phyloP scores from a whole-genome alignment of 2,329 filamentous ascomycete species.

The Claviceps humidiphila region DNA sequence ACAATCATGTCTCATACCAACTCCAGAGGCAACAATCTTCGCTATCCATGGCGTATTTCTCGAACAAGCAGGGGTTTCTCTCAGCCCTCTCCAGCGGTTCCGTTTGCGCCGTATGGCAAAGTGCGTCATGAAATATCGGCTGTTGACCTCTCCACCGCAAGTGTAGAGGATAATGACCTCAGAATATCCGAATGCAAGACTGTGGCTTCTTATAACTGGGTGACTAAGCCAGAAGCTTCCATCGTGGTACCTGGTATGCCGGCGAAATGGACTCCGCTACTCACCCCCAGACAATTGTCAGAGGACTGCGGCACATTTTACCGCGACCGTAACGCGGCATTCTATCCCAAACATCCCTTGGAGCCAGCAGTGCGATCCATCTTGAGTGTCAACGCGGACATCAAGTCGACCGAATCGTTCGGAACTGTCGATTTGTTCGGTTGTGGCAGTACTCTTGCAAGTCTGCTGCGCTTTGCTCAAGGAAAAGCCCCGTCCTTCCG shows the following conservation, averaged over 20 bases:
- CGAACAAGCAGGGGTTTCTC: not conserved
- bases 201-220: not conserved
- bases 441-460: conserved; percentile 45
- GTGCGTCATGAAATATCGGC: not conserved
- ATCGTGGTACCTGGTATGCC: conserved; percentile 23
- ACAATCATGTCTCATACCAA: not conserved
- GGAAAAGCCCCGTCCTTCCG: conserved; percentile 35
- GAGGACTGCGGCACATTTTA: conserved; percentile 37
- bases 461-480: conserved; percentile 40
- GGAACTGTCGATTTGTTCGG: conserved; percentile 35
- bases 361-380: conserved; percentile 35
- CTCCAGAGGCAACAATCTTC: not conserved
- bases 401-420: too few species aligned
- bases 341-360: conserved; percentile 33
- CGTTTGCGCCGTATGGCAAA: not conserved
- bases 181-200: not conserved
- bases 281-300: conserved; percentile 17
- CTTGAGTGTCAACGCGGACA: conserved; percentile 11
- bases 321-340: conserved; percentile 40
- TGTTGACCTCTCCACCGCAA: not conserved
- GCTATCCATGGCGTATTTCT: not conserved
- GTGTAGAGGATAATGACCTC: not conserved
- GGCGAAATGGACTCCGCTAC: conserved; percentile 33
- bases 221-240: not conserved
- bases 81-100: not conserved